Conservation (phyloP, 139 green algal genomes). For the Spirogloea muscicola region DNA sequence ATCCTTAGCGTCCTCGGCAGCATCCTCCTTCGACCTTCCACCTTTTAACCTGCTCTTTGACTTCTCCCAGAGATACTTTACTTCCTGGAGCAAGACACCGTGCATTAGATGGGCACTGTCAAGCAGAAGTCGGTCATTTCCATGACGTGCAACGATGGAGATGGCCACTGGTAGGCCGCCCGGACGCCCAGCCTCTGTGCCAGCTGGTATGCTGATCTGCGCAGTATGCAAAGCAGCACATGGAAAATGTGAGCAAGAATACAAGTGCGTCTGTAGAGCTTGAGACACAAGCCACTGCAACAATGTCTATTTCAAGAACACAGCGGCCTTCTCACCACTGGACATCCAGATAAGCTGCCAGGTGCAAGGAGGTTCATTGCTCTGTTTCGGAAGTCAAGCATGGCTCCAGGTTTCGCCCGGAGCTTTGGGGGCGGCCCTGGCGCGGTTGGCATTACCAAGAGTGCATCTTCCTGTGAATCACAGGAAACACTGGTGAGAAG, state of each 20-base stretch:
- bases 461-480: conserved; percentile 14
- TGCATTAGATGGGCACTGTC: too few relatives aligned
- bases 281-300: too few relatives aligned
- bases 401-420: conserved; percentile 4
- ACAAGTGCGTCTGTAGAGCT: too few relatives aligned
- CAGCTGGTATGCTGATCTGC: conserved; percentile 40
- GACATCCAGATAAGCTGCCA: conserved; percentile 21
- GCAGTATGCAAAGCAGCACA: too few relatives aligned
- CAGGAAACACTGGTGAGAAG: too few relatives aligned
- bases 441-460: conserved; percentile 23
- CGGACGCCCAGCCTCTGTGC: conserved; percentile 3
- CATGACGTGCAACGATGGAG: conserved; percentile 20
- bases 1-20: too few relatives aligned
- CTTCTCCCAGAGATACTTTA: too few relatives aligned
- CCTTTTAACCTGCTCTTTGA: too few relatives aligned
- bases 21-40: too few relatives aligned
- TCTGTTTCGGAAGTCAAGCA: conserved; percentile 22
- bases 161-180: conserved; percentile 20
- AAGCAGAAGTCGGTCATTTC: conserved; percentile 17
- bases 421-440: conserved; percentile 28
- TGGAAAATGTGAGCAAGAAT: too few relatives aligned
- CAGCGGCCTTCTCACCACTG: too few relatives aligned
- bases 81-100: too few relatives aligned
- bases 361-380: conserved; percentile 12
- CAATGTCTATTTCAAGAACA: background rate